Evolutionary conservation across 371 early-diverging fungal species (phyloP).

Genomic region (Rhizopus delemar): DNA sequence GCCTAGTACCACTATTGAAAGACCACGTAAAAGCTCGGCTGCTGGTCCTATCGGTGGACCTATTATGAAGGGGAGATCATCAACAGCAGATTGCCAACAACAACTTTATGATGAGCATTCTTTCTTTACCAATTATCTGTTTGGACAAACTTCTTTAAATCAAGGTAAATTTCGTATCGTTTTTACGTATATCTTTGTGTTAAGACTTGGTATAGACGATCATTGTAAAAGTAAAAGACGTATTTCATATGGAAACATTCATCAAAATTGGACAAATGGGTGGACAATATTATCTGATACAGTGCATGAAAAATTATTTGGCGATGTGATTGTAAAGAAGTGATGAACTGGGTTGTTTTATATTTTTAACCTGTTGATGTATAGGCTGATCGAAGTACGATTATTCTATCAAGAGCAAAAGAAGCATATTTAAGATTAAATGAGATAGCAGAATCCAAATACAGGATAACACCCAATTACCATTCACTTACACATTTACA

Average conservation of each 20-base stretch:
- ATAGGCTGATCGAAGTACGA: slow-evolving; percentile 23
- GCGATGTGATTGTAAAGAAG: slow-evolving; percentile 37
- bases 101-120: slow-evolving; percentile 23
- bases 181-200: background rate
- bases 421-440: slow-evolving; percentile 37
- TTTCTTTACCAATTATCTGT: slow-evolving; percentile 41
- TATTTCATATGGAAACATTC: slow-evolving; percentile 6
- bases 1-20: slow-evolving; percentile 19
- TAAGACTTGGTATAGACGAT: slow-evolving; percentile 1
- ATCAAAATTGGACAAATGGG: slow-evolving; percentile 25
- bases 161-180: background rate
- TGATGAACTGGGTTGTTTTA: background rate
- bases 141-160: slow-evolving; percentile 29
- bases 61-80: slow-evolving; percentile 9
- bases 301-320: slow-evolving; percentile 42
- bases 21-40: slow-evolving; percentile 16
- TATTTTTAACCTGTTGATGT: background rate
- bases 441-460: slow-evolving; percentile 31
- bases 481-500: slow-evolving; percentile 36
- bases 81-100: slow-evolving; percentile 5
- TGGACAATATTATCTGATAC: slow-evolving; percentile 43
- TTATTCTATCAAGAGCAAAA: slow-evolving; percentile 35
- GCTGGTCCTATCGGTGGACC: slow-evolving; percentile 36
- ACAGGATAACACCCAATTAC: slow-evolving; percentile 22
- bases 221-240: slow-evolving; percentile 2